These are phyloP conservation scores for Wickerhamiella qilinensis DNA, from an alignment of 805 yeast genomes.

Conservation along the genomic window DNA sequence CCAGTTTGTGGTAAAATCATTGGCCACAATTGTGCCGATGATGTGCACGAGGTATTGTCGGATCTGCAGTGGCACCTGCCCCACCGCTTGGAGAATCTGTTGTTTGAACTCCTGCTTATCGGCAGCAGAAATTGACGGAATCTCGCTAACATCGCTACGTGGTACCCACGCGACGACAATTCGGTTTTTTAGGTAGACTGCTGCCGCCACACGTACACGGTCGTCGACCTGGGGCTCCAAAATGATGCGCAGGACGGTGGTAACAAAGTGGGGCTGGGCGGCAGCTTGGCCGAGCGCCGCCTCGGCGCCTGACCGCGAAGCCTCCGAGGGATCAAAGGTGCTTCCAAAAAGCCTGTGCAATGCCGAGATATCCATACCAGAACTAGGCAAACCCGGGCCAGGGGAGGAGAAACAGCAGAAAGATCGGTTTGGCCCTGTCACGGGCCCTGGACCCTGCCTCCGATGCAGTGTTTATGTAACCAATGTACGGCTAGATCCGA, in stretches of 20 bases:
- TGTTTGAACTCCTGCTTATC: slow-evolving; percentile 65
- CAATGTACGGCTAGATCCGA: no score
- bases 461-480: no score
- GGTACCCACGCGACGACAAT: slow-evolving; percentile 50
- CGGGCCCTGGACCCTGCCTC: no score
- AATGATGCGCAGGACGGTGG: slow-evolving; percentile 68
- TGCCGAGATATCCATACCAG: background rate
- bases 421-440: no score
- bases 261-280: slow-evolving; percentile 52
- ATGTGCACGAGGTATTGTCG: slow-evolving; percentile 31
- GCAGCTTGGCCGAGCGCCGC: slow-evolving; percentile 40
- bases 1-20: slow-evolving; percentile 41
- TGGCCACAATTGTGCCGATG: slow-evolving; percentile 33
- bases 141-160: no score
- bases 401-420: no score
- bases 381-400: no score
- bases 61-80: slow-evolving; percentile 27
- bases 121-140: background rate
- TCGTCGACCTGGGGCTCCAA: slow-evolving; percentile 33
- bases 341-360: background rate
- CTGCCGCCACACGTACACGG: slow-evolving; percentile 52
- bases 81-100: slow-evolving; percentile 48
- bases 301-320: slow-evolving; percentile 34
- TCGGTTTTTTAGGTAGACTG: slow-evolving; percentile 69
- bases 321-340: background rate